phyloP scores from a whole-genome alignment of 2,329 filamentous ascomycete genomes.

The Knoxdaviesia proteae region DNA sequence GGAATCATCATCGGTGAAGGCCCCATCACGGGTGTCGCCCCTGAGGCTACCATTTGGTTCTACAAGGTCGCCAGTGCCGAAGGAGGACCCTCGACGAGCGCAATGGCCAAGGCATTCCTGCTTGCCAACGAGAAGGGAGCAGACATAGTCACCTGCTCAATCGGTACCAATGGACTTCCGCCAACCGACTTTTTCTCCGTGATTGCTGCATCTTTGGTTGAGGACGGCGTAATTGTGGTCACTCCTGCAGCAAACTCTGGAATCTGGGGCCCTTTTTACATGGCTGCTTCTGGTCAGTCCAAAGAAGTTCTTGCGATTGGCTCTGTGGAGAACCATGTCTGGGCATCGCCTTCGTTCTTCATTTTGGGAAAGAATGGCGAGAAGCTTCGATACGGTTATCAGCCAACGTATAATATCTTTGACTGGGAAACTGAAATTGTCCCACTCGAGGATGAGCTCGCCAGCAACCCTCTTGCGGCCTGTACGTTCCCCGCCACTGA shows the following conservation, averaged over 20 bases:
- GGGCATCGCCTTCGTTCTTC: too few species aligned
- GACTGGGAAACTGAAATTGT: too few species aligned
- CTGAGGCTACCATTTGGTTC: slow-evolving; percentile 6
- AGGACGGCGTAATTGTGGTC: slow-evolving; percentile 24
- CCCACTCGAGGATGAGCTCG: too few species aligned
- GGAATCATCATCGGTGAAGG: slow-evolving; percentile 9
- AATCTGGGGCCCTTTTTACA: slow-evolving; percentile 23
- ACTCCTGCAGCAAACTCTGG: slow-evolving; percentile 31
- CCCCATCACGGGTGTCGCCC: slow-evolving; percentile 8
- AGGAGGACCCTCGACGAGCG: slow-evolving; percentile 9
- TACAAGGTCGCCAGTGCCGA: slow-evolving; percentile 3
- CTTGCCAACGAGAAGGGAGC: slow-evolving; percentile 12
- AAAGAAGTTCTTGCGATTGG: too few species aligned
- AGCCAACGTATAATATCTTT: too few species aligned
- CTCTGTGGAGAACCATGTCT: too few species aligned
- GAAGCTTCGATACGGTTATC: too few species aligned
- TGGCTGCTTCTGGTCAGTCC: slow-evolving; percentile 1
- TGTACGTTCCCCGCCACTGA: too few species aligned
- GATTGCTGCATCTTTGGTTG: slow-evolving; percentile 18
- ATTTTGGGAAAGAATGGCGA: too few species aligned
- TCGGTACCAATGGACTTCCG: slow-evolving; percentile 17
- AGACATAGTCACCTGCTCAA: slow-evolving; percentile 21
- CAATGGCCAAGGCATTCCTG: slow-evolving; percentile 14
- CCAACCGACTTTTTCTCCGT: slow-evolving; percentile 19
- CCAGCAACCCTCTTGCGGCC: too few species aligned